Base-by-base conservation (phyloP, 805 yeast genomes). In the Spathaspora gorwiae region DNA sequence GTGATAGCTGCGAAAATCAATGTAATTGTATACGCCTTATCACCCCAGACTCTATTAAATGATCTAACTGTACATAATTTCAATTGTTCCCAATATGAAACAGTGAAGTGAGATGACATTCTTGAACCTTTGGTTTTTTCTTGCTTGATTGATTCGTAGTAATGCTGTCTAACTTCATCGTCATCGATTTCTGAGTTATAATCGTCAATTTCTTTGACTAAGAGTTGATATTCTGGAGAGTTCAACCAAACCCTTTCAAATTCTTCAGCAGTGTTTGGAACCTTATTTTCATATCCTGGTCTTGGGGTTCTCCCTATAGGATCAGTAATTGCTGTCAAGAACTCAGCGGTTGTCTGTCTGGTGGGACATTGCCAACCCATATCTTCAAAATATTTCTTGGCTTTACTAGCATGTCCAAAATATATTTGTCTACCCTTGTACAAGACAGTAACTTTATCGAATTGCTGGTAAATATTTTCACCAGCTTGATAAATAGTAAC, bases 271-370 rank as follows among this genome's bases (percentile, higher is more conserved):
- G 83, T 78, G 19, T 65, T 64, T 6, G 94, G 94, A 19, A 83
- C 82, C 45, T 58, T 59, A 35, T 65, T 53, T 47, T 76, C 82
- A 53, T 49, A 68, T 1, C 85, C 87, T 26, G 64, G 56, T 43
- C 64, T 63, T 2, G 77, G 57, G 47, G 54, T 63, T 57, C 90
- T 73, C 42, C 83, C 89, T 6, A 66, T 65, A 7, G 88, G 87
- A 59, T 81, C 84, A 8, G 90, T 81, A 10, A 83, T 72, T 1
- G 87, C 79, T 1, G 88, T 83, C 54, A 83, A 64, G 58, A 82
- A 84, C 56, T 84, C 89, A 11, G 88, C 84, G 12, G 87, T 79
- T 2, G 85, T 75, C 65, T 81, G 87, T 54, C 89, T 72, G 7
- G 76, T 67, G 19, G 84, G 86, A 50, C 83, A 80, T 34, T 67